phyloP scores from a whole-genome alignment of 805 yeast species.

The Clavispora carvajalis region DNA sequence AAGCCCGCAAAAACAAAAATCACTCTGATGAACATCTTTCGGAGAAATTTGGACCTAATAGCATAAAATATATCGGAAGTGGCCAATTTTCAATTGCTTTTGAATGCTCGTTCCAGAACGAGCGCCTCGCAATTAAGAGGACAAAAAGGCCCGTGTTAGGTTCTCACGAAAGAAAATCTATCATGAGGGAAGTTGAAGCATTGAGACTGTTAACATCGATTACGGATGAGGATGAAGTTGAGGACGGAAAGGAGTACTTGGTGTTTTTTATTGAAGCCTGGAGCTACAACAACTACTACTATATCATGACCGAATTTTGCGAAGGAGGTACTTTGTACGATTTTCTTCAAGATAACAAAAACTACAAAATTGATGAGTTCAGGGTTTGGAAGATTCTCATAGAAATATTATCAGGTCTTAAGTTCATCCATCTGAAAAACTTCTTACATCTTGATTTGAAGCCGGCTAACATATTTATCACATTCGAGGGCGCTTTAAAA shows the following conservation, averaged over 20 bases:
- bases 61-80: constrained; percentile 66
- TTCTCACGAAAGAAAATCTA: constrained; percentile 51
- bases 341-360: constrained; percentile 69
- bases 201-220: constrained; percentile 40
- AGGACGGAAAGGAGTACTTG: constrained; percentile 71
- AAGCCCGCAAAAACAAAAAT: constrained; percentile 4
- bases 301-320: constrained; percentile 92
- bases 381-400: constrained; percentile 94
- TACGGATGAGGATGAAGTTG: constrained; percentile 35
- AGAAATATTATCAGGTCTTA: constrained; percentile 74
- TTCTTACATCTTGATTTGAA: constrained; percentile 86
- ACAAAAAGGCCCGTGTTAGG: constrained; percentile 59
- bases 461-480: constrained; percentile 91
- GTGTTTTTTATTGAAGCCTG: constrained; percentile 79
- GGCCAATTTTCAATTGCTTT: constrained; percentile 92
- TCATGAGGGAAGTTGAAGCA: constrained; percentile 75
- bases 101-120: constrained; percentile 64
- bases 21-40: constrained; percentile 40
- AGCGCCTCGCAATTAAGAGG: constrained; percentile 82
- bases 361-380: constrained; percentile 84
- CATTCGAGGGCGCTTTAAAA: constrained; percentile 90
- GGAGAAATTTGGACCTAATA: constrained; percentile 45
- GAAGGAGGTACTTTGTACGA: constrained; percentile 88
- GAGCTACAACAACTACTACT: constrained; percentile 71
- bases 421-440: constrained; percentile 68